Base-by-base conservation (phyloP, 1,139 yeast genomes). In the Torulaspora globosa region DNA sequence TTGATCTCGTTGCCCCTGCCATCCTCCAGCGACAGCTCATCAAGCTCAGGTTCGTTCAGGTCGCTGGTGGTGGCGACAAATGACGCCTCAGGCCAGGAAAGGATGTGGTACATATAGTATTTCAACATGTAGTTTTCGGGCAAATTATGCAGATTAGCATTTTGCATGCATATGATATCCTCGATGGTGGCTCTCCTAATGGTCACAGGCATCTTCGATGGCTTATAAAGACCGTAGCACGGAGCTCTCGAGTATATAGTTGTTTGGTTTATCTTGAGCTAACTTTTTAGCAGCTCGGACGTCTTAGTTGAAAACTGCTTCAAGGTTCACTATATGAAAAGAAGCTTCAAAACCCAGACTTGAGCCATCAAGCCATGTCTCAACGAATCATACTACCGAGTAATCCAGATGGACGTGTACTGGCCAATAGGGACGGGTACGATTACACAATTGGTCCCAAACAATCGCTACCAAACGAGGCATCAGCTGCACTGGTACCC, bases 21-120 rank as follows among this genome's bases (percentile, higher is more conserved):
- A 44, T 53, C 58, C 31, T 53, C 54, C 15, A 58, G 15, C 31
- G 51, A 43, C 39, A 61, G 49, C 24, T 64, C 69, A 5, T 60
- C 67, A 28, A 61, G 67, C 19, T 66, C 69, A 19, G 70, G 74
- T 21, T 61, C 65, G 11, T 68, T 65, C 12, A 68, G 58, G 44
- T 73, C 77, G 2, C 76, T 80, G 1, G 94, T 86, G 1, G 94
- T 84, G 19, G 98, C 98, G 29, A 92, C 98, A 70, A 83, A 92
- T 41, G 96, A 87, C 6, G 95, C 95, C 66, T 92, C 96, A 1
- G 99, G 98, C 98, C 98, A 92, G 35, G 97, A 84, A 47, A 90
- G 71, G 15, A 89, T 78, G 67, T 92, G 99, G 67, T 92, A 92
- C 76, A 94, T 78, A 67, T 90, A 92, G 68, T 90, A 92, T 68